Base-by-base conservation (phyloP, 2,329 filamentous ascomycete genomes). In the Cytospora leucostoma region DNA sequence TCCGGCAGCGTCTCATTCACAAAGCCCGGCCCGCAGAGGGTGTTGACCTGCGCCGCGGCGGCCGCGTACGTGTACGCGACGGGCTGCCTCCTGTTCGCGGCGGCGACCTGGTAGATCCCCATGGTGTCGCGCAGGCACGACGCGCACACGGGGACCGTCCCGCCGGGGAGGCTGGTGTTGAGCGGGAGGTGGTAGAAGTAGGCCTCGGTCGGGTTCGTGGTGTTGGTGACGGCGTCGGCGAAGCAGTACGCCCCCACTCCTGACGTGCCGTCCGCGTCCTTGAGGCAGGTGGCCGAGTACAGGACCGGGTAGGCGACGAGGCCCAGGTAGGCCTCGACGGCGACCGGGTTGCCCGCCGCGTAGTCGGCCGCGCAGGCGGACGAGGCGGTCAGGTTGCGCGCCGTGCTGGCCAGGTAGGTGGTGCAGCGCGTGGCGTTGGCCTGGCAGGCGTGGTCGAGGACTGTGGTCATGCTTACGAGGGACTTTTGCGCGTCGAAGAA, bases 101-200 rank as follows among this genome's bases (percentile, higher is more conserved):
- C 87, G 35, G 88, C 89, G 0, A 84, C 76, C 59, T 90, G 87
- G 75, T 90, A 97, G 19, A 96, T 84, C 33, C 82, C 82, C 92
- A 98, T 96, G 5, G 91, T 94, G 65, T 91, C 81, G 71, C 88
- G 82, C 51, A 95, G 80, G 74, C 95, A 98, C 49, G 78, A 78
- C 69, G 85, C 88, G 78, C 95, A 99, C 1, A 83, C 86, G 0
- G 93, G 91, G n/a, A 82, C 80, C 33, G 88, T 85, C 27, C 83
- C 83, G 15, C 79, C 81, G 0, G 91, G 91, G 13, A 97, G 78
- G 0, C 81, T 75, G 49, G 88, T 82, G 64, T 95, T 95, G 61
- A 96, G 82, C 0, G 93, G 91, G 3, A 98, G 80, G 71, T 90
- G 94, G 78, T 97, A 99, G 40, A 95, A 83, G 71, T 93, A 94